phyloP scores from a whole-genome alignment of 2,329 filamentous ascomycete species.

The Ilyonectria robusta region DNA sequence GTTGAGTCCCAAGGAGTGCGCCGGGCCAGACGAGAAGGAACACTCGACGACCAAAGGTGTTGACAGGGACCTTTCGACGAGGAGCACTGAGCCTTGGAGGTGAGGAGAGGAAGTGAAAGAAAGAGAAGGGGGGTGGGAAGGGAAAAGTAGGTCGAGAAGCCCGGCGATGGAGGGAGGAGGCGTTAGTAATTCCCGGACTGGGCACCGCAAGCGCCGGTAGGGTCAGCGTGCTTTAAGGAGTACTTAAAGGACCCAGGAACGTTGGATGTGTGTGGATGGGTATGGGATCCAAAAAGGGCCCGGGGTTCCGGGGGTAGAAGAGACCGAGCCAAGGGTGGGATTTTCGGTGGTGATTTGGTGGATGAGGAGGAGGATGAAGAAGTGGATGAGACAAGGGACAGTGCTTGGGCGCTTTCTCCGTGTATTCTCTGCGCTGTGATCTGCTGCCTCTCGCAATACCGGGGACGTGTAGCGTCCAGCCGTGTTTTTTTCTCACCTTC shows the following conservation, averaged over 20 bases:
- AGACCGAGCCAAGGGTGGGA: conserved; percentile 24
- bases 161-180: conserved; percentile 26
- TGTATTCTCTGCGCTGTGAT: background rate
- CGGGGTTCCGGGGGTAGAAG: conserved; percentile 18
- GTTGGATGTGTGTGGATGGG: conserved; percentile 18
- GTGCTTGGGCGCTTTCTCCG: background rate
- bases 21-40: conserved; percentile 7
- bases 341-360: conserved; percentile 19
- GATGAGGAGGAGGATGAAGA: conserved; percentile 9
- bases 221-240: conserved; percentile 5
- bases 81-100: conserved; percentile 13
- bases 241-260: conserved; percentile 11
- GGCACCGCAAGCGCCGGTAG: conserved; percentile 29
- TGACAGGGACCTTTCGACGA: conserved; percentile 12
- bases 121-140: conserved; percentile 21
- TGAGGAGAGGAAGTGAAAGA: conserved; percentile 15
- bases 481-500: conserved; percentile 1
- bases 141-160: conserved; percentile 13
- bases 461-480: background rate
- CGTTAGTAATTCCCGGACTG: conserved; percentile 31
- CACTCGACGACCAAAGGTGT: conserved; percentile 12
- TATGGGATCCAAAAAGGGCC: conserved; percentile 16
- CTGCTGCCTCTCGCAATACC: background rate
- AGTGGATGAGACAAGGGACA: conserved; percentile 17
- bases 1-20: background rate